Percentiles rank a stretch among this genome's conserved stretches.
These are phyloP conservation scores for Aspergillus ellipticus DNA, from an alignment of 495 filamentous ascomycete genomes.

Conservation along the genomic window DNA sequence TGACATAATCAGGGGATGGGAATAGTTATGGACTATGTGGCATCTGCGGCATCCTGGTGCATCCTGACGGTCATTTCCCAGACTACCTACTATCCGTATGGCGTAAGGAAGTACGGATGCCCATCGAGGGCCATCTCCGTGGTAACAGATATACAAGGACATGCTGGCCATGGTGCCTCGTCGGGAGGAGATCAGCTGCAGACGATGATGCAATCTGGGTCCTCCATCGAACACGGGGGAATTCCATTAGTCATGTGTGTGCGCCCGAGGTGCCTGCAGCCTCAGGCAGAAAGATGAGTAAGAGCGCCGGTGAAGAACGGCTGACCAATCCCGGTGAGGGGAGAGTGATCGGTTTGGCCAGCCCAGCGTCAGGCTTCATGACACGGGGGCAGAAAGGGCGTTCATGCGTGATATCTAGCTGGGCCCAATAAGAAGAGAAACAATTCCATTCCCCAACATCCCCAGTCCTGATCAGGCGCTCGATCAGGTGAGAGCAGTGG, in stretches of 20 bases:
- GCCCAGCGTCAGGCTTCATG: not conserved
- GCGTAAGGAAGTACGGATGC: not conserved
- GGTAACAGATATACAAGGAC: not conserved
- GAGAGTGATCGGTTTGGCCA: not conserved
- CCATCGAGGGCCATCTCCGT: not conserved
- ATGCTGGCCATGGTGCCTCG: not conserved
- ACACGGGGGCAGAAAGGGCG: not conserved
- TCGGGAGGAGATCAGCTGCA: not conserved
- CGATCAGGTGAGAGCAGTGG: conserved; percentile 24
- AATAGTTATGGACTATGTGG: not conserved
- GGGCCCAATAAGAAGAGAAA: not conserved
- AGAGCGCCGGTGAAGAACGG: not conserved
- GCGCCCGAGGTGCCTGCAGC: not conserved
- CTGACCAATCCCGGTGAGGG: not conserved
- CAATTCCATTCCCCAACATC: not conserved
- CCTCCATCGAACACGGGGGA: not conserved
- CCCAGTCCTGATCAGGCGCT: not conserved
- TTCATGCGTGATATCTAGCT: not conserved
- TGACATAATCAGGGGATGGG: conserved; percentile 5
- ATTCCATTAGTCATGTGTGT: not conserved
- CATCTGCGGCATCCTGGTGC: not conserved
- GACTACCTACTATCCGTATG: too few relatives aligned
- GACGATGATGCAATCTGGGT: not conserved
- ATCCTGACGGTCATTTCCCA: not conserved
- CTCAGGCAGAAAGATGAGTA: not conserved